Base-by-base conservation (phyloP, 495 filamentous ascomycete genomes). In the Cercophora newfieldiana region DNA sequence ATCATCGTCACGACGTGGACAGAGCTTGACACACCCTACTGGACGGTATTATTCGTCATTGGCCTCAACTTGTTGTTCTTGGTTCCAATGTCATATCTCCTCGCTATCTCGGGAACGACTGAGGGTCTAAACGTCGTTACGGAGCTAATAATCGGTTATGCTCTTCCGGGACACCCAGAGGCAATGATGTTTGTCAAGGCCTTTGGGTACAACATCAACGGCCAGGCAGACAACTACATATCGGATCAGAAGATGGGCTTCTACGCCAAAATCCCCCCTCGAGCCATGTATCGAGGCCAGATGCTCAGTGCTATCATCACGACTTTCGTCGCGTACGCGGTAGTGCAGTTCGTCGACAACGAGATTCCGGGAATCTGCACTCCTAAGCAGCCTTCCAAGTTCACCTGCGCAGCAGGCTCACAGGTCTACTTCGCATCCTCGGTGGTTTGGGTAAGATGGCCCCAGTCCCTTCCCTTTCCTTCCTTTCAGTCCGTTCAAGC, bases 1-100 rank as follows among this genome's bases (percentile, higher is more conserved):
- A 83, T 80, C 7, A 75, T 82, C 3, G 66, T 75, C 1, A 74
- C 78, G 8, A 81, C 75, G 10, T 88, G 79, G 56, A 75, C 64
- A 3, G 44, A 53, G 24, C 50, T 57, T 12, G 54, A 65, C 25
- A 68, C 61, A 21, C 66, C 66, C 33, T 25, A 51, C n/a, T 68
- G 66, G 66, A 53, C 33, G 12, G 56, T 68, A 5, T 44, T 68
- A 44, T 50, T 72, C 10, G 64, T 70, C 7, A 69, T 72, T 19
- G 69, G 33, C n/a, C 63, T 74, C 24, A 62, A 65, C 26, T 58
- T 68, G 28, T 54, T 61, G 16, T 66, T 70, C 31, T 64, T 57
- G 7, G 28, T 57, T 24, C 54, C 54, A 19, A 57, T 57, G 54
- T 57, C 54, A 19, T 57, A 57, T 30, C 54, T 57, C 7, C 28